These are phyloP conservation scores for Amphirosellinia nigrospora DNA, from an alignment of 495 filamentous ascomycete species.

Conservation along the genomic window DNA sequence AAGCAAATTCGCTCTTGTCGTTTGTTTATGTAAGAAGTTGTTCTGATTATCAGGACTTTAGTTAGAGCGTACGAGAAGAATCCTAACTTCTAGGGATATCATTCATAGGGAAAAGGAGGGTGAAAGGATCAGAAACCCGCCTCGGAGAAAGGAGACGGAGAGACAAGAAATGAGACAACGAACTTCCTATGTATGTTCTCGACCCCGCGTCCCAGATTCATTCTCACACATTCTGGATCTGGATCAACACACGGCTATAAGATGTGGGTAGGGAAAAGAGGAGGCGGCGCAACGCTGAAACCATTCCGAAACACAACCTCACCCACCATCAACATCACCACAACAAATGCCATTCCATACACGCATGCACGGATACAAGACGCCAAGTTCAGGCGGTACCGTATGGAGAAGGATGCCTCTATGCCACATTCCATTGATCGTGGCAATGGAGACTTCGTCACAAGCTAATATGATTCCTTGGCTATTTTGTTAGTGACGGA, in stretches of 20 bases:
- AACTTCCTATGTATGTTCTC: constrained; percentile 16
- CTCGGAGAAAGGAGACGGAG: neutral
- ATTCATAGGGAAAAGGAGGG: neutral
- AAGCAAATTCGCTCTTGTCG: neutral
- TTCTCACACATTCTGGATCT: neutral
- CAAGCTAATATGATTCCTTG: neutral
- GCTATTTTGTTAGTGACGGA: neutral
- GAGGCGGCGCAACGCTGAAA: constrained; percentile 33
- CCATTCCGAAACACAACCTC: constrained; percentile 39
- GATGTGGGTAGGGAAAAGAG: neutral
- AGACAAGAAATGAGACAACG: constrained; percentile 18
- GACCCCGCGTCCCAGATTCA: constrained; percentile 28
- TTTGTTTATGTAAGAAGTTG: no score
- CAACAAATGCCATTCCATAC: neutral
- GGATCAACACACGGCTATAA: neutral
- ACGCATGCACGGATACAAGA: neutral
- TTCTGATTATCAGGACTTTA: no score
- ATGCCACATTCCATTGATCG: neutral
- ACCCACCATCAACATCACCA: constrained; percentile 15
- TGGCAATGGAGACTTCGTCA: neutral
- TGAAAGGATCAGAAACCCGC: neutral
- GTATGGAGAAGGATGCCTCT: neutral
- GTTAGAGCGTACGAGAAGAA: no score
- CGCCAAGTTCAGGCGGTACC: neutral
- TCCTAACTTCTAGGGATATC: neutral